Base-by-base conservation (phyloP, 345 rosid genomes). In the Citrus hindsii region DNA sequence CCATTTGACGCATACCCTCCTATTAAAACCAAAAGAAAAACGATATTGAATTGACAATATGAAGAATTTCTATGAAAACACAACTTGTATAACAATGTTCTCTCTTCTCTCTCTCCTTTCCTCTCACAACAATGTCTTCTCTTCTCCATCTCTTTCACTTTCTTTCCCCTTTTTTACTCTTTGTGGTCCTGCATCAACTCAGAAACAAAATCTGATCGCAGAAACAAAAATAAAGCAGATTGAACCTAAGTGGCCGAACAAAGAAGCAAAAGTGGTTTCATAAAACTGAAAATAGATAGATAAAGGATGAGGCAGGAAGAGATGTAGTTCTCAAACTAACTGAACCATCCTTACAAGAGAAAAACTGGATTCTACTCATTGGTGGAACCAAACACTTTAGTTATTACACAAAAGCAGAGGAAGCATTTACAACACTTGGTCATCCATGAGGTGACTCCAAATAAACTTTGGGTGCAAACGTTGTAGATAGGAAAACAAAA, bases 1-100 rank as follows among this genome's bases (percentile, higher is more conserved):
- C 93, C 96, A 87, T 91, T 91, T 60, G 88, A 82, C 53, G 82
- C 83, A 88, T 85, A 88, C 71, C 98, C 94, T 79, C 97, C 98
- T 89, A 53, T 71, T 6, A 25, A 61, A 48, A 51, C 32, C 33
- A 60, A 67, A 42, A 22, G 33, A 7, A 40, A 68, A 64, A 33
- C 2, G 9, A 5, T 66, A 66, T 24, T 37, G 62, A 73, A 60
- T 28, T 51, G 62, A 19, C 33, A 38, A 75, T 33, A 48, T 53
- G 8, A 72, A 24, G 59, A 51, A n/a, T 24, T 8, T 19, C 66
- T 27, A 25, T 72, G 42, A 71, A 12, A 61, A 60, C 16, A 42
- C 59, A 63, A 74, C 59, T 27, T 42, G 25, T 21, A 27, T 1
- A 42, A 42, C 38, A 42, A 19, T 42, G 27, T 42, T 46, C 10